Conservation (phyloP, 768 basidiomycete genomes). For the Cystobasidiopsis lactophilus region DNA sequence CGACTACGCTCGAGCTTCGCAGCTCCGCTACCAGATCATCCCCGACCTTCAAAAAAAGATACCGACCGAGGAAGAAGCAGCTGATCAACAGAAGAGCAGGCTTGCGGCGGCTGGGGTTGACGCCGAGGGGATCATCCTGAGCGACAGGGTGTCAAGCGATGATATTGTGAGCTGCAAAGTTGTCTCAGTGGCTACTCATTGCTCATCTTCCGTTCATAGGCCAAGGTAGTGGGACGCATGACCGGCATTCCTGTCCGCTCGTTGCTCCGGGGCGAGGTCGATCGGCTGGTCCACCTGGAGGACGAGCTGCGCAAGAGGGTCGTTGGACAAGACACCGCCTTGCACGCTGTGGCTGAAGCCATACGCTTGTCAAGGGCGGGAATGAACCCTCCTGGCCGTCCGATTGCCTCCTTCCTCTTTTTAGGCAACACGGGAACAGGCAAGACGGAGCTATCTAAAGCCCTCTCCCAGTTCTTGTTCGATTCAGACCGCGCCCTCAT, state of each 20-base stretch:
- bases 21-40: slow-evolving; percentile 70
- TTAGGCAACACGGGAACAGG: slow-evolving; percentile 24
- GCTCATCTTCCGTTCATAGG: too few species aligned
- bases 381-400: slow-evolving; percentile 62
- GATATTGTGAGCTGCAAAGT: slow-evolving; percentile 57
- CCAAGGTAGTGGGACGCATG: slow-evolving; percentile 74
- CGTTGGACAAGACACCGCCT: slow-evolving; percentile 69
- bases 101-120: slow-evolving; percentile 10
- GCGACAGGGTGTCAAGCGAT: slow-evolving; percentile 61
- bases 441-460: slow-evolving; percentile 73
- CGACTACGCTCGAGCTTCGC: slow-evolving; percentile 39
- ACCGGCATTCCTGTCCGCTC: slow-evolving; percentile 39
- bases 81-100: slow-evolving; percentile 12
- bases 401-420: slow-evolving; percentile 55
- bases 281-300: slow-evolving; percentile 70
- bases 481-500: slow-evolving; percentile 33
- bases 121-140: slow-evolving; percentile 32
- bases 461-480: slow-evolving; percentile 64
- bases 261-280: slow-evolving; percentile 30
- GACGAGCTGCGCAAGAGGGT: slow-evolving; percentile 46
- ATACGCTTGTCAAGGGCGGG: slow-evolving; percentile 86
- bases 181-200: too few species aligned
- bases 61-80: slow-evolving; percentile 14
- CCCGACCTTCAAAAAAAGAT: slow-evolving; percentile 50
- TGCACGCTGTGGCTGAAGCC: slow-evolving; percentile 61